Evolutionary conservation across 169 alveolate species (phyloP), one percentile per base, ranked within the genome.

Genomic region (Theileria luwenshuni): DNA sequence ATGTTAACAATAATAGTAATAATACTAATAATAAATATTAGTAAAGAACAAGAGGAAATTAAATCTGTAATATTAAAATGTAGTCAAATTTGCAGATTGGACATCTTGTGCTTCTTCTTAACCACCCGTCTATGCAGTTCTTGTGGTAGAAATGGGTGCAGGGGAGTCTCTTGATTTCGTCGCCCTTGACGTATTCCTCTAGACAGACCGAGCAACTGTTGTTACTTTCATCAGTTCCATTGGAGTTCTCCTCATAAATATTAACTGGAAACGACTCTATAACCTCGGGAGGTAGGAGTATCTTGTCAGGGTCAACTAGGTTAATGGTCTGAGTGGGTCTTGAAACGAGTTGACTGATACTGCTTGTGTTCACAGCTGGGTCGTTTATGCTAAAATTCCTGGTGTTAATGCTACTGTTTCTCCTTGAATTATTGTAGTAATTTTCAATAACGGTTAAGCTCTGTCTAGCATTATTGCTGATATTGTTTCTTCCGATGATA

Each of bases 21-120:
- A 21, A 49, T 5, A 49, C 3, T 5, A 5, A 49, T 21, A 5
- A 49, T 49, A 49, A 5, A n/a, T n/a, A n/a, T n/a, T n/a, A n/a
- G n/a, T n/a, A n/a, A n/a, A n/a, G n/a, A n/a, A n/a, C n/a, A n/a
- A n/a, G n/a, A 61, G 54, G 1, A 61, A 5, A 61, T 33, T 61
- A 54, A 54, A 54, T 13, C 63, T 54, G 63, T 2, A 54, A 2
- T 79, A 67, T 76, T 47, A 76, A 41, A 25, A 52, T 47, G 56
- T 65, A 79, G 49, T 81, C 79, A 35, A 81, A 64, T 59, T 77
- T 83, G 71, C 90, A 83, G 5, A 77, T 71, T 19, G 90, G 90
- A 45, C 90, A 83, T 5, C 71, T 54, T 1, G 88, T 77, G 60
- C 90, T 83, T 62, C 73, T 76, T 41, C 51, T 51, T 6, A 83